Evolutionary conservation across 768 basidiomycete species (phyloP).

Genomic region (Mycena floridula): DNA sequence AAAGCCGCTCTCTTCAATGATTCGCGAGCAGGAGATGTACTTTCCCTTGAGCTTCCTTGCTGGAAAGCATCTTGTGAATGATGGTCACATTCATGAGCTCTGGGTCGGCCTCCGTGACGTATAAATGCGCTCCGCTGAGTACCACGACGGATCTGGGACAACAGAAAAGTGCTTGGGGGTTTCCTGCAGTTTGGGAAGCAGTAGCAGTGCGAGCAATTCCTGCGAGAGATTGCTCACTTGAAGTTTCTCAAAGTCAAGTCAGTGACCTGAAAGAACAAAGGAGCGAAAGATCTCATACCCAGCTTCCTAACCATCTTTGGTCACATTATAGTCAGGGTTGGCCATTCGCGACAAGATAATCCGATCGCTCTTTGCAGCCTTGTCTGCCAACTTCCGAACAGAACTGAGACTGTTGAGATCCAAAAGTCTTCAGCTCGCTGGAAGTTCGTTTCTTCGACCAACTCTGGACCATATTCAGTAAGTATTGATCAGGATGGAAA

Average conservation of each 20-base stretch:
- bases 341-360: constrained; percentile 39
- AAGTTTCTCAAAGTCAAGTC: constrained; percentile 16
- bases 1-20: too few relatives aligned
- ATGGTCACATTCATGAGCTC: constrained; percentile 13
- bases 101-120: constrained; percentile 7
- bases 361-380: constrained; percentile 27
- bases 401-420: constrained; percentile 36
- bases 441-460: constrained; percentile 26
- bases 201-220: constrained; percentile 21
- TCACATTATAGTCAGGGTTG: constrained; percentile 11
- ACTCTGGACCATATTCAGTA: constrained; percentile 11
- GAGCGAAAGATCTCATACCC: constrained; percentile 20
- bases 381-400: constrained; percentile 31
- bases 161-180: constrained; percentile 16
- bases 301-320: constrained; percentile 40
- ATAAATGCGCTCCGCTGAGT: constrained; percentile 21
- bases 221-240: constrained; percentile 30
- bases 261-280: neutral
- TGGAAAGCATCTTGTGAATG: constrained; percentile 19
- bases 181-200: constrained; percentile 23
- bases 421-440: constrained; percentile 26
- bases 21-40: too few relatives aligned
- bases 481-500: neutral
- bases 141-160: constrained; percentile 22
- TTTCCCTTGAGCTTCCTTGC: too few relatives aligned